Conservation (phyloP, 768 basidiomycete species). For the Neoboletus magnificus region DNA sequence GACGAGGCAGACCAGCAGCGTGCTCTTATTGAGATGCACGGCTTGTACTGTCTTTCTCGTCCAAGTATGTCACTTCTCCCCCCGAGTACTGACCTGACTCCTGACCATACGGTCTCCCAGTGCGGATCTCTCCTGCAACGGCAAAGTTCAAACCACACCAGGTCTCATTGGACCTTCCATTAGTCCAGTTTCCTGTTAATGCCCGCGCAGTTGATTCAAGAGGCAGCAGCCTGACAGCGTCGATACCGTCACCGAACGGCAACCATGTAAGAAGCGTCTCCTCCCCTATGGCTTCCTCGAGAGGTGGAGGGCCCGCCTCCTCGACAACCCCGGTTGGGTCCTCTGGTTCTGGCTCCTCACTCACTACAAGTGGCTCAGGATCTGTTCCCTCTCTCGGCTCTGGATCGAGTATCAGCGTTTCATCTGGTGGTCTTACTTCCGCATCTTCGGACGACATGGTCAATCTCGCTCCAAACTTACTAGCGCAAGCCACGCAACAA, state of each 20-base stretch:
- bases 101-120: constrained; percentile 42
- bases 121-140: constrained; percentile 89
- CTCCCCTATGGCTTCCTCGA: constrained; percentile 53
- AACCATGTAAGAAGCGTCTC: constrained; percentile 64
- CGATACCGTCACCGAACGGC: constrained; percentile 45
- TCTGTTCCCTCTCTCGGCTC: constrained; percentile 54
- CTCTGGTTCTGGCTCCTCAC: constrained; percentile 46
- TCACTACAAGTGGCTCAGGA: constrained; percentile 44
- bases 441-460: constrained; percentile 53
- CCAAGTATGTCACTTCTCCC: constrained; percentile 58
- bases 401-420: constrained; percentile 40
- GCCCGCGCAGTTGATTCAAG: constrained; percentile 30
- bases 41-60: constrained; percentile 82
- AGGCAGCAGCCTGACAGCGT: constrained; percentile 41
- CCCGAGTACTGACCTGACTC: background rate
- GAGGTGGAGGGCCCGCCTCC: constrained; percentile 17
- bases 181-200: constrained; percentile 41
- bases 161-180: constrained; percentile 43
- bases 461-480: constrained; percentile 42
- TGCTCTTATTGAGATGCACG: constrained; percentile 89
- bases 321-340: constrained; percentile 34
- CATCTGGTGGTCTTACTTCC: constrained; percentile 50
- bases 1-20: constrained; percentile 88
- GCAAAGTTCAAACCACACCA: constrained; percentile 76
- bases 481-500: constrained; percentile 49